Percentiles rank a stretch among this genome's conserved stretches.
phyloP scores from a whole-genome alignment of 345 rosid species.

The Pistacia integerrima region DNA sequence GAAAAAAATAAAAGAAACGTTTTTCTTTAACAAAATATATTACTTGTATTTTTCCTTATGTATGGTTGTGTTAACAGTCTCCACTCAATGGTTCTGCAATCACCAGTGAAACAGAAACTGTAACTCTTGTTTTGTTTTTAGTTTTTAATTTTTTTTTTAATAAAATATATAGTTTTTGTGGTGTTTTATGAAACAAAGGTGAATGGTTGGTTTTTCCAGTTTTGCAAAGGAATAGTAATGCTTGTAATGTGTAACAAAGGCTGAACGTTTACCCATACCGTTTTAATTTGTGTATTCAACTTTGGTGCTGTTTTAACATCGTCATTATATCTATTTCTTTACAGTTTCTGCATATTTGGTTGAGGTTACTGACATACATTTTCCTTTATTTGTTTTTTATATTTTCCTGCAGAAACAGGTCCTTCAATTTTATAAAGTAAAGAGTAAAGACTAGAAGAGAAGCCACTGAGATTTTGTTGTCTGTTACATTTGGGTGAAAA shows the following conservation, averaged over 20 bases:
- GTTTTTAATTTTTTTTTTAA: constrained; percentile 8
- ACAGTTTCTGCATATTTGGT: constrained; percentile 28
- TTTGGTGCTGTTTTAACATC: constrained; percentile 20
- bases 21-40: neutral
- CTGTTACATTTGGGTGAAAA: constrained; percentile 38
- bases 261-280: constrained; percentile 22
- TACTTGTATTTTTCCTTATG: neutral
- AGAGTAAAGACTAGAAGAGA: constrained; percentile 25
- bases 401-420: constrained; percentile 23
- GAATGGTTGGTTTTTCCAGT: constrained; percentile 6
- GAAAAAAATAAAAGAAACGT: neutral
- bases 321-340: constrained; percentile 32
- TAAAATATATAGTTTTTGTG: neutral
- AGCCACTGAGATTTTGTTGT: constrained; percentile 20
- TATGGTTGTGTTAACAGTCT: neutral
- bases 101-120: constrained; percentile 7
- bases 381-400: constrained; percentile 23
- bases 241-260: constrained; percentile 39
- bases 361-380: constrained; percentile 44
- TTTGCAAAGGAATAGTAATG: constrained; percentile 44
- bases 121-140: neutral
- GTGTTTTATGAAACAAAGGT: constrained; percentile 35
- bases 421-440: constrained; percentile 22
- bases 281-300: constrained; percentile 28
- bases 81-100: neutral